Conservation (phyloP, 2,329 filamentous ascomycete species). For the Capronia americana region DNA sequence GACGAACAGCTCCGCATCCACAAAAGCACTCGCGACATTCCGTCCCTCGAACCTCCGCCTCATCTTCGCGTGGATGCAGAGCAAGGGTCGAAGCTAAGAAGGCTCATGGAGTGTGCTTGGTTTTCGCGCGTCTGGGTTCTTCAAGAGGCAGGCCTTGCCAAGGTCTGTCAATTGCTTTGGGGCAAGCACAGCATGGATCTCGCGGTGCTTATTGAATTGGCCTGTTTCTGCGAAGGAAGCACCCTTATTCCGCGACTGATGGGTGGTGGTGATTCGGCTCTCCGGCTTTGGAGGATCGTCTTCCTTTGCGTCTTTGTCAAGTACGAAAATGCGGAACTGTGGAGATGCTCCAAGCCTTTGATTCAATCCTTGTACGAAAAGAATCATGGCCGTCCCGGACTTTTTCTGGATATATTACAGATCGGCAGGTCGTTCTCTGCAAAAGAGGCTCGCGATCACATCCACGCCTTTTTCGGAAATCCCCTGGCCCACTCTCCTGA, state of each 20-base stretch:
- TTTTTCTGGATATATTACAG: conserved; percentile 10
- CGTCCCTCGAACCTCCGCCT: conserved; percentile 1
- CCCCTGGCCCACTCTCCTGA: conserved; percentile 4
- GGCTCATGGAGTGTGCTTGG: neutral
- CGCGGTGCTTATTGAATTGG: conserved; percentile 5
- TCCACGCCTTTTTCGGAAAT: conserved; percentile 11
- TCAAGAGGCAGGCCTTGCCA: conserved; percentile 5
- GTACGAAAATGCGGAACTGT: conserved; percentile 1
- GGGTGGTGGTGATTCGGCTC: conserved; percentile 1
- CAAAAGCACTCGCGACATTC: neutral
- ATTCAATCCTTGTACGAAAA: conserved; percentile 10
- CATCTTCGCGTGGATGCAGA: neutral
- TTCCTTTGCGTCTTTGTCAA: conserved; percentile 1
- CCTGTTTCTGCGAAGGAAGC: conserved; percentile 7
- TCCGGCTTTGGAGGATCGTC: conserved; percentile 3
- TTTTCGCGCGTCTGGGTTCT: conserved; percentile 8
- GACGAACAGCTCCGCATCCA: neutral
- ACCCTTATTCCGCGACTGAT: neutral
- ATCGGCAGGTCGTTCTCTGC: neutral
- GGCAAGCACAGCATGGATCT: conserved; percentile 4
- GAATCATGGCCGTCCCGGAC: neutral
- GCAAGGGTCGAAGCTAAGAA: neutral
- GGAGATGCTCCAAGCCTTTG: conserved; percentile 3
- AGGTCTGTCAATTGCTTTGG: conserved; percentile 4
- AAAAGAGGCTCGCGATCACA: neutral